Conservation (phyloP, 345 rosid species). For the Pistacia integerrima region DNA sequence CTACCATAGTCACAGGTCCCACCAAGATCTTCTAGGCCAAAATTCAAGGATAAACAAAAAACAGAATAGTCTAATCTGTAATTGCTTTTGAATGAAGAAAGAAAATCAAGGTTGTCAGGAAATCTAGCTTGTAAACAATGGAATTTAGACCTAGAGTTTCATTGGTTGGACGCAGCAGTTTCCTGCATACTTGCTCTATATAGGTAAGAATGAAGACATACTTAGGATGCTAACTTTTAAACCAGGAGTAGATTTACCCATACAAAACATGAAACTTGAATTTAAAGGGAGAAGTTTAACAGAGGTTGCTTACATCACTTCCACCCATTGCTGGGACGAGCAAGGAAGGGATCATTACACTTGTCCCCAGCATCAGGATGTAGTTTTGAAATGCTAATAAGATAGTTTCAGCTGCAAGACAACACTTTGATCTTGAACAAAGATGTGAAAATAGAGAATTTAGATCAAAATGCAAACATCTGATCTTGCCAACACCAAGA, state of each 20-base stretch:
- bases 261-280: constrained; percentile 1
- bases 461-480: not conserved
- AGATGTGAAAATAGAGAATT: constrained; percentile 4
- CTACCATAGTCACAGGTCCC: constrained; percentile 4
- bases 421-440: constrained; percentile 10
- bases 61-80: not conserved
- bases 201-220: not conserved
- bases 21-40: constrained; percentile 24
- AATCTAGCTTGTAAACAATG: constrained; percentile 1
- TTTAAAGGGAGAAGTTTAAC: constrained; percentile 1
- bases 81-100: not conserved
- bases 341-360: constrained; percentile 75
- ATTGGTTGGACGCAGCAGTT: constrained; percentile 14
- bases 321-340: constrained; percentile 98
- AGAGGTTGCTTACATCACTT: constrained; percentile 52
- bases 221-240: not conserved
- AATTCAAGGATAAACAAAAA: constrained; percentile 15
- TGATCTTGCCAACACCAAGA: not conserved
- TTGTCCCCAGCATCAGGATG: constrained; percentile 88
- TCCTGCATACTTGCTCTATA: not conserved
- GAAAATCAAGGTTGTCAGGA: not conserved
- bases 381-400: constrained; percentile 92
- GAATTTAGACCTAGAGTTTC: constrained; percentile 15
- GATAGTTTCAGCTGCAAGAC: constrained; percentile 73
- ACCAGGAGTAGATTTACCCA: constrained; percentile 3